Percentiles rank a stretch among this genome's conserved stretches.
Evolutionary conservation across 768 basidiomycete genomes (phyloP).

Genomic region (Coprinellus micaceus): DNA sequence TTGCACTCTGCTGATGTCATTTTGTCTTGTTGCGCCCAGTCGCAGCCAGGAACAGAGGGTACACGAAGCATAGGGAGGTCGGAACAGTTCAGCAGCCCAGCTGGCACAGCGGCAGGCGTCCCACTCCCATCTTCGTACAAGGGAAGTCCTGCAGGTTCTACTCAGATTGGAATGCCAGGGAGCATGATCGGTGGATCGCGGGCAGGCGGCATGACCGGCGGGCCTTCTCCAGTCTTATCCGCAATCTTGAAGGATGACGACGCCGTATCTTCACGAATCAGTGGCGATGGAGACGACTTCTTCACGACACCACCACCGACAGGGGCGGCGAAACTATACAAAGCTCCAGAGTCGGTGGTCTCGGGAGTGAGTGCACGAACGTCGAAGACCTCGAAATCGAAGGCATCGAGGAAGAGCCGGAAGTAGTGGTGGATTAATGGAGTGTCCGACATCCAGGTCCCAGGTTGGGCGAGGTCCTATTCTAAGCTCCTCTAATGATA

Average conservation of each 20-base stretch:
- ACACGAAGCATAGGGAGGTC: slow-evolving; percentile 13
- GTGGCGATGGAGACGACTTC: slow-evolving; percentile 22
- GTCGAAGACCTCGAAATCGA: slow-evolving; percentile 3
- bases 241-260: slow-evolving; percentile 20
- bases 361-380: slow-evolving; percentile 2
- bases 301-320: slow-evolving; percentile 25
- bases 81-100: slow-evolving; percentile 5
- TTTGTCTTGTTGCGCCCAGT: slow-evolving; percentile 8
- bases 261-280: slow-evolving; percentile 26
- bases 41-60: slow-evolving; percentile 21
- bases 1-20: background rate
- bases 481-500: too few species aligned
- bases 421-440: background rate
- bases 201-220: background rate
- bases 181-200: background rate
- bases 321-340: background rate
- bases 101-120: slow-evolving; percentile 3
- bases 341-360: slow-evolving; percentile 4
- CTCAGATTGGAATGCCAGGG: background rate
- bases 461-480: too few species aligned
- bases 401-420: slow-evolving; percentile 1
- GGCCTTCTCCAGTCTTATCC: slow-evolving; percentile 8
- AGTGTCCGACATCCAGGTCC: background rate
- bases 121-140: slow-evolving; percentile 1
- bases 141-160: slow-evolving; percentile 3